phyloP scores from a whole-genome alignment of 2,329 filamentous ascomycete genomes.

The Akanthomyces muscarius region DNA sequence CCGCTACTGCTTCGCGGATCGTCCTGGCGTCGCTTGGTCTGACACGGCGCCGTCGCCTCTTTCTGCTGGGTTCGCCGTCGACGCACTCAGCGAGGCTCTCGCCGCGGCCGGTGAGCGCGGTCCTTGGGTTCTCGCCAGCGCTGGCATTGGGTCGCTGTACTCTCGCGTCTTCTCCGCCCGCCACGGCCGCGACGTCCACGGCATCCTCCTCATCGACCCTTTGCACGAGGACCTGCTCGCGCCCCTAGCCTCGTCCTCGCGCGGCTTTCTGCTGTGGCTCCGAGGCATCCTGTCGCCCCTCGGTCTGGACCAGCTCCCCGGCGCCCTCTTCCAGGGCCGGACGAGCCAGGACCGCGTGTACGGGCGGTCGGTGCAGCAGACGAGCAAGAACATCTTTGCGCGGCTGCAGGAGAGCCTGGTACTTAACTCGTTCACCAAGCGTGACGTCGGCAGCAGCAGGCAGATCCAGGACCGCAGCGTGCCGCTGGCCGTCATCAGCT shows the following conservation, averaged over 20 bases:
- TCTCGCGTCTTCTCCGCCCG: constrained; percentile 87
- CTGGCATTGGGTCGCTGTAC: constrained; percentile 83
- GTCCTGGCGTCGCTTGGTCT: constrained; percentile 80
- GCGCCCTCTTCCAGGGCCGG: constrained; percentile 77
- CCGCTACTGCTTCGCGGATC: constrained; percentile 93
- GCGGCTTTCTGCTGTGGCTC: constrained; percentile 83
- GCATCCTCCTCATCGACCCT: constrained; percentile 81
- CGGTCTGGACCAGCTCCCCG: constrained; percentile 74
- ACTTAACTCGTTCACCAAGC: constrained; percentile 75
- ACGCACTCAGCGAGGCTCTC: constrained; percentile 82
- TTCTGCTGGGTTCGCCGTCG: constrained; percentile 87
- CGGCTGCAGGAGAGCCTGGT: constrained; percentile 91
- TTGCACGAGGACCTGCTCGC: constrained; percentile 82
- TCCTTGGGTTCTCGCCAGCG: constrained; percentile 83
- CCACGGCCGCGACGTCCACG: constrained; percentile 69
- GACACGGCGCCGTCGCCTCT: constrained; percentile 93
- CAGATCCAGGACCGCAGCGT: constrained; percentile 75
- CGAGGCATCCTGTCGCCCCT: constrained; percentile 83
- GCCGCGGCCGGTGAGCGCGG: constrained; percentile 75
- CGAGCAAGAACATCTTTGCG: constrained; percentile 80
- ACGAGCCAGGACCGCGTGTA: constrained; percentile 80
- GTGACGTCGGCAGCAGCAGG: constrained; percentile 73
- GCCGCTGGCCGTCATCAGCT: constrained; percentile 77
- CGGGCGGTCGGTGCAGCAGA: constrained; percentile 73
- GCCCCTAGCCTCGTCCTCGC: constrained; percentile 59